Conservation (phyloP, 441 rosid species). For the Aquilaria agallochum region DNA sequence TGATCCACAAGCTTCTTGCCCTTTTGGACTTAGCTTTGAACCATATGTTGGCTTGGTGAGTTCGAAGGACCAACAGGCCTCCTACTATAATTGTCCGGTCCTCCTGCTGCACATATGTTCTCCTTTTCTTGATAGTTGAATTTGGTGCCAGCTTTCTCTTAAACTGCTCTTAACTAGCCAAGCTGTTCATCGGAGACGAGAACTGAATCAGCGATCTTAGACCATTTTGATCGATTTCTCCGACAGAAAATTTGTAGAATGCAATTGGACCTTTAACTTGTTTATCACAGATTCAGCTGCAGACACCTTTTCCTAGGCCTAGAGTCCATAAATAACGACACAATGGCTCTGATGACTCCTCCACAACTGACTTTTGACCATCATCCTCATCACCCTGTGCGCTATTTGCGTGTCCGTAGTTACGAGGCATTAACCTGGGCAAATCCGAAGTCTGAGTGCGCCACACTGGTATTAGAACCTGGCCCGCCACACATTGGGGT, state of each 20-base stretch:
- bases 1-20: conserved; percentile 15
- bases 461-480: too few species aligned
- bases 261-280: too few species aligned
- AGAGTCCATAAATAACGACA: too few species aligned
- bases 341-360: conserved; percentile 52
- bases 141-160: conserved; percentile 18
- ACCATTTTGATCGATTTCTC: conserved; percentile 1
- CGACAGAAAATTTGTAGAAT: too few species aligned
- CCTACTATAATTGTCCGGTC: conserved; percentile 5
- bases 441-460: too few species aligned
- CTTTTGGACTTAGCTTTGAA: conserved; percentile 8
- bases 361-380: conserved; percentile 16
- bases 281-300: too few species aligned
- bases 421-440: background rate
- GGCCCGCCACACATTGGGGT: too few species aligned
- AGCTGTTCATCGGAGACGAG: conserved; percentile 39
- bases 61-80: background rate
- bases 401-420: conserved; percentile 28
- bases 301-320: too few species aligned
- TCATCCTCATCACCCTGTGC: conserved; percentile 8
- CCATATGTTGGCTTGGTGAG: background rate
- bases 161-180: conserved; percentile 24
- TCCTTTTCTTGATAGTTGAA: conserved; percentile 32
- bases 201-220: conserved; percentile 19
- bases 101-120: conserved; percentile 26